Evolutionary conservation across 108 stramenopile genomes (phyloP).

Genomic region (Fragilariopsis cylindrus): DNA sequence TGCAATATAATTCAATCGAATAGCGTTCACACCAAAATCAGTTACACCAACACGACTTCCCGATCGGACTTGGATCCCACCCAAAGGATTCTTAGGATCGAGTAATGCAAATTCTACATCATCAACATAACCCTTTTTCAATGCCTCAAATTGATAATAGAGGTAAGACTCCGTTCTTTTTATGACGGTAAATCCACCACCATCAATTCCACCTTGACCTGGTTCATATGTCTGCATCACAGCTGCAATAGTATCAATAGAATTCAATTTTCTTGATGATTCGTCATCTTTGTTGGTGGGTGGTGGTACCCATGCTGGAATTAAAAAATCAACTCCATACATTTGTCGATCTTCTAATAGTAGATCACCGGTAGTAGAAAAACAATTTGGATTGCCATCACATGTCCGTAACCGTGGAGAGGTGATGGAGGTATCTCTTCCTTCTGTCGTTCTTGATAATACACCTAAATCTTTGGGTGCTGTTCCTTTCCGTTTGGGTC

Average conservation of each 20-base stretch:
- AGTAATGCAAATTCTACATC: conserved; percentile 55
- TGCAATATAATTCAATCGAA: conserved; percentile 11
- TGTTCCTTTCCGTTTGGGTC: conserved; percentile 74
- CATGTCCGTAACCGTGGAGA: conserved; percentile 45
- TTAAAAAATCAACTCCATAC: conserved; percentile 53
- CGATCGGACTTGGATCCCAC: conserved; percentile 31
- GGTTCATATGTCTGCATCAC: conserved; percentile 59
- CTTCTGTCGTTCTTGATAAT: conserved; percentile 46
- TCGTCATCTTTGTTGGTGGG: conserved; percentile 40
- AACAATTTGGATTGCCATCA: conserved; percentile 84
- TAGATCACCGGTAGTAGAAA: conserved; percentile 64
- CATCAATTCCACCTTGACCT: conserved; percentile 71
- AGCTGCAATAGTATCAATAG: conserved; percentile 18
- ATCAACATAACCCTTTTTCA: conserved; percentile 72
- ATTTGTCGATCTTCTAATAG: conserved; percentile 53
- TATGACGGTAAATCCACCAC: conserved; percentile 68
- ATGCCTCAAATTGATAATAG: conserved; percentile 64
- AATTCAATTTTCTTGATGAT: conserved; percentile 9
- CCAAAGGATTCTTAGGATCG: neutral
- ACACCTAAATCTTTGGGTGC: conserved; percentile 79
- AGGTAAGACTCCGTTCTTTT: conserved; percentile 47
- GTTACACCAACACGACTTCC: conserved; percentile 67
- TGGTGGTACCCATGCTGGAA: conserved; percentile 70
- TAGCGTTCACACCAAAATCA: conserved; percentile 78
- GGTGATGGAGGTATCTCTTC: conserved; percentile 44